These are phyloP conservation scores for Albophoma yamanashiensis DNA, from an alignment of 2,329 filamentous ascomycete species.

Conservation along the genomic window DNA sequence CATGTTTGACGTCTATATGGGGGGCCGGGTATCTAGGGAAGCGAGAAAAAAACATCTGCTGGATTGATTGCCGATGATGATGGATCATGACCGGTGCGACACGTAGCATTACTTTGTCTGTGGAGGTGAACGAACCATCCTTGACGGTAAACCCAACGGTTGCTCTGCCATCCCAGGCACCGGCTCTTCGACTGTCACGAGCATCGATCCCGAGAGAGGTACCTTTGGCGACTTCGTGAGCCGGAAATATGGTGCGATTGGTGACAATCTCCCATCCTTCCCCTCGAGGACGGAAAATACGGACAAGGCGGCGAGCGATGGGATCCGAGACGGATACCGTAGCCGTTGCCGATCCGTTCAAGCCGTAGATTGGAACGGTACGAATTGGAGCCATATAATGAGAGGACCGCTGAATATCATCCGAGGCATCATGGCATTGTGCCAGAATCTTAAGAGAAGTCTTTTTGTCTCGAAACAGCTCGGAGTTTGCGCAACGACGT, in stretches of 20 bases:
- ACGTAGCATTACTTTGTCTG: constrained; percentile 19
- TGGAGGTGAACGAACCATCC: constrained; percentile 6
- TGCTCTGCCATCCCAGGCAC: constrained; percentile 16
- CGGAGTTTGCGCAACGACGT: constrained; percentile 14
- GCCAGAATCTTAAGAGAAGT: not conserved
- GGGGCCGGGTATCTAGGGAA: no score
- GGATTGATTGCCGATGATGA: constrained; percentile 20
- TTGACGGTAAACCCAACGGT: constrained; percentile 17
- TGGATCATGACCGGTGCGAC: constrained; percentile 26
- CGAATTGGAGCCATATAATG: constrained; percentile 18
- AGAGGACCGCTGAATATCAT: constrained; percentile 17
- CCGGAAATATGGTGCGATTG: constrained; percentile 15
- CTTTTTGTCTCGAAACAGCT: not conserved
- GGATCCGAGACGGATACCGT: constrained; percentile 7
- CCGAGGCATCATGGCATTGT: constrained; percentile 23
- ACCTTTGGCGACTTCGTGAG: constrained; percentile 14
- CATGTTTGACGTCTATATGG: no score
- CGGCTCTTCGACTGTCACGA: constrained; percentile 12
- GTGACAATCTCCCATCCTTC: constrained; percentile 16
- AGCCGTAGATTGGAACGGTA: constrained; percentile 16
- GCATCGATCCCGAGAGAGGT: constrained; percentile 24
- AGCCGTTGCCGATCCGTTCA: constrained; percentile 8
- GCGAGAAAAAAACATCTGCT: constrained; percentile 14
- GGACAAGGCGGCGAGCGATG: constrained; percentile 8
- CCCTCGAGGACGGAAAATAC: constrained; percentile 13